Percentiles rank a stretch among this genome's conserved stretches.
Evolutionary conservation across 2,329 filamentous ascomycete genomes (phyloP).

Genomic region (Exophiala viscosa): DNA sequence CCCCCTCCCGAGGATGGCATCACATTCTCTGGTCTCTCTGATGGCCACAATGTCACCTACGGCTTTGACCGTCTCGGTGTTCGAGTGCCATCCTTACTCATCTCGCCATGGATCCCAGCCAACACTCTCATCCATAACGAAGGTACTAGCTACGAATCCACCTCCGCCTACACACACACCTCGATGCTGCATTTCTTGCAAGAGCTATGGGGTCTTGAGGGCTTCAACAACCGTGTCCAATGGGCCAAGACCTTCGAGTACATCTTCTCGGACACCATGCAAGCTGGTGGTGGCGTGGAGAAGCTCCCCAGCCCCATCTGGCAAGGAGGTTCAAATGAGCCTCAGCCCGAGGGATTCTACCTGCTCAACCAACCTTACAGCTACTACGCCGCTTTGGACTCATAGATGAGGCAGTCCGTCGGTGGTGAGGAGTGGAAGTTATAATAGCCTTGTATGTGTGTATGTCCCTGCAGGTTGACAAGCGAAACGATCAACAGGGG

Average conservation of each 20-base stretch:
- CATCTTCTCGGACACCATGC: conserved; percentile 34
- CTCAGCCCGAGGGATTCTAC: conserved; percentile 35
- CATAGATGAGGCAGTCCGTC: background rate
- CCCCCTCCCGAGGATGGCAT: conserved; percentile 16
- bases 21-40: conserved; percentile 16
- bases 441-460: too few relatives aligned
- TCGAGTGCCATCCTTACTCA: conserved; percentile 15
- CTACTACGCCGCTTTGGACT: conserved; percentile 13
- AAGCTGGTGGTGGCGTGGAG: conserved; percentile 24
- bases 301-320: conserved; percentile 35
- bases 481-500: too few relatives aligned
- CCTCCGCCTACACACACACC: conserved; percentile 40
- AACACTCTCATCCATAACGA: conserved; percentile 37
- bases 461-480: too few relatives aligned
- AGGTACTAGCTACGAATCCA: conserved; percentile 36
- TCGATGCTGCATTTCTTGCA: conserved; percentile 41
- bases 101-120: conserved; percentile 20
- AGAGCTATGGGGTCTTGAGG: conserved; percentile 39
- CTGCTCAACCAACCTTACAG: conserved; percentile 34
- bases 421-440: background rate
- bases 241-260: conserved; percentile 43
- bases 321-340: conserved; percentile 34
- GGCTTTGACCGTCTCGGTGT: conserved; percentile 19
- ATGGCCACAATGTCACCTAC: conserved; percentile 21
- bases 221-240: conserved; percentile 41